These are phyloP conservation scores for Rubroboletus pulcherrimus DNA, from an alignment of 768 basidiomycete species.

Conservation along the genomic window DNA sequence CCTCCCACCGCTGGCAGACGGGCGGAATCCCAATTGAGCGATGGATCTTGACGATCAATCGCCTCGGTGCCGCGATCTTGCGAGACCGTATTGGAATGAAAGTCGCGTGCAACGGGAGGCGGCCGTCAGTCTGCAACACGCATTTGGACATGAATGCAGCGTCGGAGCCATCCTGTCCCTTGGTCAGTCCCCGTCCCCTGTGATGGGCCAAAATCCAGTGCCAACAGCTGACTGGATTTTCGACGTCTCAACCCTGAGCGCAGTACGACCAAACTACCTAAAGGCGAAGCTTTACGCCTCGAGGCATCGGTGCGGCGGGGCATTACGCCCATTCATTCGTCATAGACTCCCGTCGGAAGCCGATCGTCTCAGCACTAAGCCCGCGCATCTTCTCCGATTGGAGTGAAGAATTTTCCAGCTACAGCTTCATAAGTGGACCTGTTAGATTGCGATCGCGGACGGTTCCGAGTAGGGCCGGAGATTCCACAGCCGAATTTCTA, in stretches of 20 bases:
- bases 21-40: constrained; percentile 12
- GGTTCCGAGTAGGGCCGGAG: constrained; percentile 21
- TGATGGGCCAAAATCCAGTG: constrained; percentile 13
- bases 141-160: constrained; percentile 7
- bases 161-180: constrained; percentile 9
- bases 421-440: constrained; percentile 1
- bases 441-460: constrained; percentile 11
- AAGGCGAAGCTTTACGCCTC: constrained; percentile 28
- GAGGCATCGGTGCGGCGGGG: constrained; percentile 32
- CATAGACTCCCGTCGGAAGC: constrained; percentile 29
- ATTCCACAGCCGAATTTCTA: constrained; percentile 24
- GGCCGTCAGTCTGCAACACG: constrained; percentile 8
- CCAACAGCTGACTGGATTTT: constrained; percentile 13
- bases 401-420: constrained; percentile 8
- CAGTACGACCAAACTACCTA: constrained; percentile 30
- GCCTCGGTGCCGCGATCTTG: constrained; percentile 28
- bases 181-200: constrained; percentile 15
- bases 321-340: constrained; percentile 30
- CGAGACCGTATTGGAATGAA: not conserved
- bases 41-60: constrained; percentile 18
- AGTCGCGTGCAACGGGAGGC: constrained; percentile 19
- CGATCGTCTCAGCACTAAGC: constrained; percentile 21
- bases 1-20: constrained; percentile 18
- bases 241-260: constrained; percentile 33
- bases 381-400: constrained; percentile 15